Conservation (phyloP, 2,329 filamentous ascomycete species). For the Trichoderma koningii region DNA sequence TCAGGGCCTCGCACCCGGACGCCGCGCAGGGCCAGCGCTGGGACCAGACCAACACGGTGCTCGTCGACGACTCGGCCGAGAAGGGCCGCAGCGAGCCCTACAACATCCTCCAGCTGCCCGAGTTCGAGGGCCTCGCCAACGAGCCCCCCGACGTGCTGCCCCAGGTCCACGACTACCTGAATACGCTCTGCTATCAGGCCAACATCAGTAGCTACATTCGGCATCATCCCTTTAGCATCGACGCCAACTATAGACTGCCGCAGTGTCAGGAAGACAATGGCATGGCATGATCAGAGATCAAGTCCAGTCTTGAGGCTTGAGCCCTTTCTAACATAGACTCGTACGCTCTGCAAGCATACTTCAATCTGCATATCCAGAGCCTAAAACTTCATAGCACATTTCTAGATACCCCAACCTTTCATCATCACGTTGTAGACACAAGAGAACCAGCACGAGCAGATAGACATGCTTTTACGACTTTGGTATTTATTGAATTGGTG, state of each 20-base stretch:
- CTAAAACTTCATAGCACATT: neutral
- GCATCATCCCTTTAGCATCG: slow-evolving; percentile 50
- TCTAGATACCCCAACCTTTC: slow-evolving; percentile 5
- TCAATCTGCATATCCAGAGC: neutral
- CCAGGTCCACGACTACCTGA: slow-evolving; percentile 64
- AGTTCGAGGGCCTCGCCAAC: slow-evolving; percentile 60
- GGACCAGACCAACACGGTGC: slow-evolving; percentile 82
- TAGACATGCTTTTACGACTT: slow-evolving; percentile 21
- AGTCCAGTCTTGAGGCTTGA: neutral
- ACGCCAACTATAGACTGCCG: slow-evolving; percentile 34
- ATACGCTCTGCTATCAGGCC: slow-evolving; percentile 52
- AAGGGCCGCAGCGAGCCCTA: slow-evolving; percentile 82
- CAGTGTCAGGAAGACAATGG: neutral
- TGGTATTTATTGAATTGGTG: slow-evolving; percentile 13
- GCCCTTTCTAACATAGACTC: neutral
- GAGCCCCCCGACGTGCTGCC: slow-evolving; percentile 53
- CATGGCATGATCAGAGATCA: neutral
- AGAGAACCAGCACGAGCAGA: neutral
- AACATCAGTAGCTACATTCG: slow-evolving; percentile 67
- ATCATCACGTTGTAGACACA: neutral
- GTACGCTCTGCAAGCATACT: neutral
- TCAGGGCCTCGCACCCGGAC: slow-evolving; percentile 50
- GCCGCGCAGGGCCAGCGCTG: slow-evolving; percentile 53
- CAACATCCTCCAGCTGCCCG: slow-evolving; percentile 79
- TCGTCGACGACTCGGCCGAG: slow-evolving; percentile 81